A percentile compares a stretch with the other conserved stretches of the same genome.
Conservation (phyloP, 2,329 filamentous ascomycete genomes). For the Paraphaeosphaeria sporulosa region DNA sequence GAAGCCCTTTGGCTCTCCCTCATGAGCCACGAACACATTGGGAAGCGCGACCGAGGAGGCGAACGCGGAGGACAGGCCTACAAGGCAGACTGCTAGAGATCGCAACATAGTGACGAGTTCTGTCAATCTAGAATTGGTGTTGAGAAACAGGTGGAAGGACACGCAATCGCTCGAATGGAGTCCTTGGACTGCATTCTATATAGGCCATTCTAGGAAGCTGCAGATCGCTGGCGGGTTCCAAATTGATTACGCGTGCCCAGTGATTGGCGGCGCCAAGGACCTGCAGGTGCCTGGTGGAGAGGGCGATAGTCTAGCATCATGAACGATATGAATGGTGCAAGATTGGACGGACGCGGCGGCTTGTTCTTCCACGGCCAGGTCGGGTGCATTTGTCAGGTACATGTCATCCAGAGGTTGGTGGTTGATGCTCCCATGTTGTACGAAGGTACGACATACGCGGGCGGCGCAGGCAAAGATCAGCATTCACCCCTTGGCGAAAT, state of each 20-base stretch:
- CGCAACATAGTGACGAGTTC: background rate
- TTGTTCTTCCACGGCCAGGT: background rate
- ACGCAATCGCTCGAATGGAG: background rate
- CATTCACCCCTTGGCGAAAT: background rate
- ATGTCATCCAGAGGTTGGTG: background rate
- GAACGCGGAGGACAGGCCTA: background rate
- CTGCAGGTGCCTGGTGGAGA: background rate
- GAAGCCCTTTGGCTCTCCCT: constrained; percentile 7
- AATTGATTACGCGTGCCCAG: constrained; percentile 15
- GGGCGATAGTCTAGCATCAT: background rate
- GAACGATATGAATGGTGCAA: background rate
- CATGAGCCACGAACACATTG: constrained; percentile 3
- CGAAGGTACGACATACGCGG: background rate
- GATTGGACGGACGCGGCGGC: background rate
- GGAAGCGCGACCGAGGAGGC: constrained; percentile 1
- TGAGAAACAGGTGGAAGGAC: background rate
- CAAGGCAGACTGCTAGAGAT: background rate
- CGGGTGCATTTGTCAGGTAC: background rate
- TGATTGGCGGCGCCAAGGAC: constrained; percentile 9
- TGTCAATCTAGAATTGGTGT: background rate
- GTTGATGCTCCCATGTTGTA: background rate
- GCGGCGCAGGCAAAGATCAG: background rate
- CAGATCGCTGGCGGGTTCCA: constrained; percentile 6
- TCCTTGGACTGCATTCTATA: constrained; percentile 1
- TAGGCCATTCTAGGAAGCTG: background rate